Evolutionary conservation across 495 filamentous ascomycete species (phyloP).

Genomic region (Filosporella fistucella): DNA sequence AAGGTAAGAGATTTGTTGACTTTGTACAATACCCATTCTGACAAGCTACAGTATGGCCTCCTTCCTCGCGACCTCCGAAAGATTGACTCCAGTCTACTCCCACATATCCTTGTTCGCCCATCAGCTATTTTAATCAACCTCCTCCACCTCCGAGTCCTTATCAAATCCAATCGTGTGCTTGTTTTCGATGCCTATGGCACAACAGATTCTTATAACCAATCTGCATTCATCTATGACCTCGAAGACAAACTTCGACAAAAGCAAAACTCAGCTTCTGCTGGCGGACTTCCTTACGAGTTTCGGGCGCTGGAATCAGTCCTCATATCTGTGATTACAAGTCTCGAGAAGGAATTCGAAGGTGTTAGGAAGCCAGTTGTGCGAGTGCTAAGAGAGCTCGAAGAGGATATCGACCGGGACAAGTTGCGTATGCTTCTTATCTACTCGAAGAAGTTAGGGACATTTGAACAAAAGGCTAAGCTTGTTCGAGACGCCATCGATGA

Average conservation of each 20-base stretch:
- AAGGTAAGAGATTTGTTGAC: slow-evolving; percentile 58
- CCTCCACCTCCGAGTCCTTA: slow-evolving; percentile 86
- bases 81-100: slow-evolving; percentile 96
- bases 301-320: slow-evolving; percentile 78
- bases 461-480: slow-evolving; percentile 93
- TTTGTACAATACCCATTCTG: slow-evolving; percentile 22
- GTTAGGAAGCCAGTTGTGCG: slow-evolving; percentile 87
- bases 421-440: slow-evolving; percentile 84
- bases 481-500: slow-evolving; percentile 96
- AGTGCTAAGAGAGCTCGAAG: slow-evolving; percentile 85
- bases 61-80: slow-evolving; percentile 95
- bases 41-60: slow-evolving; percentile 73
- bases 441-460: slow-evolving; percentile 92
- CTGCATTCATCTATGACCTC: slow-evolving; percentile 92
- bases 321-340: slow-evolving; percentile 74
- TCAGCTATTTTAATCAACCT: slow-evolving; percentile 93
- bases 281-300: slow-evolving; percentile 64
- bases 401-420: slow-evolving; percentile 95
- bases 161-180: slow-evolving; percentile 89
- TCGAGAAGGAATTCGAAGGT: slow-evolving; percentile 91
- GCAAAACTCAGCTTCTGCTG: slow-evolving; percentile 35
- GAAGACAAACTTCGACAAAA: slow-evolving; percentile 58
- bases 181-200: slow-evolving; percentile 94
- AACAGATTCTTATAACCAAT: slow-evolving; percentile 92
- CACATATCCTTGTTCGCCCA: slow-evolving; percentile 91